Conservation (phyloP, 2,329 filamentous ascomycete genomes). For the Aureobasidium namibiae region DNA sequence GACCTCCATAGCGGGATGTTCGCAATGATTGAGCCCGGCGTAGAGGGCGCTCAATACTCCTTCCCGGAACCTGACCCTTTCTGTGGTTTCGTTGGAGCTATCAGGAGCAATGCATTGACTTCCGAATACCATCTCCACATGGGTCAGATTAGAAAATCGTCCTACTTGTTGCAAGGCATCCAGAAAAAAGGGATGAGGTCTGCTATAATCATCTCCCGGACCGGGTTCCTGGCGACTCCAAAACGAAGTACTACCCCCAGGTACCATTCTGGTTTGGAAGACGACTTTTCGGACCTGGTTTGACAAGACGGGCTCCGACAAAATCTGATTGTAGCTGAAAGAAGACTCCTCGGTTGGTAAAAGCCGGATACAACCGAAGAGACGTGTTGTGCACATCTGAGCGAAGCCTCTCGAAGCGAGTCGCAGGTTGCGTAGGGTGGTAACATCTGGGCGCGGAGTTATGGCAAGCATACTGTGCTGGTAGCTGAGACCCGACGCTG, state of each 20-base stretch:
- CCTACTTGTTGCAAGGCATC: not conserved
- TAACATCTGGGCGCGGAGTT: not conserved
- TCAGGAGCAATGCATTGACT: not conserved
- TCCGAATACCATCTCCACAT: not conserved
- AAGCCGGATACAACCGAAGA: not conserved
- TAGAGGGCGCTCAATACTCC: not conserved
- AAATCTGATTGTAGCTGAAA: not conserved
- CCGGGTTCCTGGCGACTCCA: not conserved
- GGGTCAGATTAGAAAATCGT: not conserved
- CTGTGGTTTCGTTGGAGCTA: too few species aligned
- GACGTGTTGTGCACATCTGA: not conserved
- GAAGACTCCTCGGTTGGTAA: not conserved
- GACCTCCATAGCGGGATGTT: conserved; percentile 7
- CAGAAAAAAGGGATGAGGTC: not conserved
- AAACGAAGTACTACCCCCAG: not conserved
- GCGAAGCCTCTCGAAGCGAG: not conserved
- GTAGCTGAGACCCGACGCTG: not conserved
- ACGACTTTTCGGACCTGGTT: not conserved
- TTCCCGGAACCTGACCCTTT: not conserved
- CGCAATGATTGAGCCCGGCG: not conserved
- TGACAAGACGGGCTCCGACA: not conserved
- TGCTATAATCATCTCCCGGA: not conserved
- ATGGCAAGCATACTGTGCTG: not conserved
- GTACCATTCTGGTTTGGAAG: not conserved
- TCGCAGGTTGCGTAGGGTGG: not conserved